Percentiles rank a stretch among this genome's conserved stretches.
Evolutionary conservation across 768 basidiomycete species (phyloP).

Genomic region (Suillus plorans): DNA sequence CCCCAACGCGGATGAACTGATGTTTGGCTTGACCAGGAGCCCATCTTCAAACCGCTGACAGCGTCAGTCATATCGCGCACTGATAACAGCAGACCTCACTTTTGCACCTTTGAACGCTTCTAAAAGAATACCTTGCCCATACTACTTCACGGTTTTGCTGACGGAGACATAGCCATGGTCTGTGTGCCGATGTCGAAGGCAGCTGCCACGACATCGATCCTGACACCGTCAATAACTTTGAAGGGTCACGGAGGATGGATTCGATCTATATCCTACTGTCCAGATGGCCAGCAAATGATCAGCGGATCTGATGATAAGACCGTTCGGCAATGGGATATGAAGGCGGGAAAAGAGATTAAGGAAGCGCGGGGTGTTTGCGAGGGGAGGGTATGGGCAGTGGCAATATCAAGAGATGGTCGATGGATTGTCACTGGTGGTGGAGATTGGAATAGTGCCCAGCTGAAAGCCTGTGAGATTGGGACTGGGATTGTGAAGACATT

Average conservation of each 20-base stretch:
- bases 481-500: background rate
- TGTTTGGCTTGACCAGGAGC: background rate
- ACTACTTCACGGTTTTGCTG: background rate
- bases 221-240: background rate
- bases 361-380: background rate
- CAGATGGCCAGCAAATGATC: background rate
- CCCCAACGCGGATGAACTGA: background rate
- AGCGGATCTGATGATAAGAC: background rate
- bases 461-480: background rate
- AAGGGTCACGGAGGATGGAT: background rate
- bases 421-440: background rate
- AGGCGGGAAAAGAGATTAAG: background rate
- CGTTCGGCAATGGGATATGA: background rate
- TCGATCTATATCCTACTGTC: background rate
- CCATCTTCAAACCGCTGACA: background rate
- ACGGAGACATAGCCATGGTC: background rate
- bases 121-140: background rate
- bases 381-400: too few relatives aligned
- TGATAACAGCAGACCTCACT: too few relatives aligned
- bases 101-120: background rate
- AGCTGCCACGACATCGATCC: background rate
- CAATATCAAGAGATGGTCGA: background rate
- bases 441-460: rapidly evolving
- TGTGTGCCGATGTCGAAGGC: background rate
- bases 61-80: background rate